Evolutionary conservation across 352 stramenopile genomes (phyloP).

Genomic region (Hyaloperonospora brassicae): DNA sequence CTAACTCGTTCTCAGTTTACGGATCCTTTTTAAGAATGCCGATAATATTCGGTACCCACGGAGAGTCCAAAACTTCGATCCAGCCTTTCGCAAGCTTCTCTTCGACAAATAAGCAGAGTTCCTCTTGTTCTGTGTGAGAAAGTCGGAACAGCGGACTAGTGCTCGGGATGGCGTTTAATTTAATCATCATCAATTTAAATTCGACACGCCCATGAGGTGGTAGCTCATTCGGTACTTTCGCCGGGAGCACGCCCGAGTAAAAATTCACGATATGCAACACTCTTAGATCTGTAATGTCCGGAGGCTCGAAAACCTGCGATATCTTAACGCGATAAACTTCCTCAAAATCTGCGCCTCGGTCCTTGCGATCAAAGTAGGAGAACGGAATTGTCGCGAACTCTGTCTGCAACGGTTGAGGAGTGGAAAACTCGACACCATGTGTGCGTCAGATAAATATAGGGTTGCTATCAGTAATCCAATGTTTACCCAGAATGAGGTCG

Average conservation of each 20-base stretch:
- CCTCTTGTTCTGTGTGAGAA: background rate
- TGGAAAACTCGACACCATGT: too few species aligned
- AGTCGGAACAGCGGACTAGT: background rate
- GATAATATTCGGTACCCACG: background rate
- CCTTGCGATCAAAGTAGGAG: too few species aligned
- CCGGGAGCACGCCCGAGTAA: background rate
- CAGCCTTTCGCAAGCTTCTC: background rate
- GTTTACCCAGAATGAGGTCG: too few species aligned
- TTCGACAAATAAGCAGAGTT: background rate
- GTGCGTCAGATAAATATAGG: too few species aligned
- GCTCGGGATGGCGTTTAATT: background rate
- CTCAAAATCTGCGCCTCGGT: too few species aligned
- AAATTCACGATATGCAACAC: background rate
- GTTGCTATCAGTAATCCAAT: too few species aligned
- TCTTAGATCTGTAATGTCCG: too few species aligned
- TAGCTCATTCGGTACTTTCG: background rate
- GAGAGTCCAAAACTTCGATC: background rate
- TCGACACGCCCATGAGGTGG: background rate
- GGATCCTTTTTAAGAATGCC: constrained; percentile 1
- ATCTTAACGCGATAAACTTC: too few species aligned
- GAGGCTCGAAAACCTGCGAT: too few species aligned
- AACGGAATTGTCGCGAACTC: too few species aligned
- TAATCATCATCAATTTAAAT: background rate
- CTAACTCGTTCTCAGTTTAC: background rate
- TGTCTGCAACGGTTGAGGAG: too few species aligned